Evolutionary conservation across 306 rosid species (phyloP), one percentile per base, ranked within the genome.

Genomic region (Castanea sativa): DNA sequence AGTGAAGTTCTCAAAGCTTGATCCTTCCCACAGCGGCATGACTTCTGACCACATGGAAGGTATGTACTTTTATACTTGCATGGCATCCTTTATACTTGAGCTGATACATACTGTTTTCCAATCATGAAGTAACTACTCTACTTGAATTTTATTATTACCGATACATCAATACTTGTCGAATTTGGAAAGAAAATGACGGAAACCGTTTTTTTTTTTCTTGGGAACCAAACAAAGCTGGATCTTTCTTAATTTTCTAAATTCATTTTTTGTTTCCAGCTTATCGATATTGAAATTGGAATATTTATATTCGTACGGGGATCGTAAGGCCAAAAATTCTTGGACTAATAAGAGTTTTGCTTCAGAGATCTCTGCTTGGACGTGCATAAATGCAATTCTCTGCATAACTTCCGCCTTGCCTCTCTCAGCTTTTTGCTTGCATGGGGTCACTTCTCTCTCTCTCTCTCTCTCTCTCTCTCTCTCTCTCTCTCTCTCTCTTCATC

Each of bases 401-500:
- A 71, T 84, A 77, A 79, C 69, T 86, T 84, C 97, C 88, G 41
- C 82, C 91, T 78, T 89, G 92, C 89, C 71, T 88, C 87, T 87
- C 61, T 76, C 84, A 74, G 76, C 78, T 90, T 86, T 76, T 92
- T 81, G 67, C 88, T 3, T 84, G 91, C 88, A 83, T 92, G 92
- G 94, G 97, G 98, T 94, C 74, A 89, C 86, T 85, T n/a, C n/a
- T n/a, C n/a, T n/a, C n/a, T n/a, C n/a, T n/a, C n/a, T n/a, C n/a
- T n/a, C n/a, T n/a, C n/a, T n/a, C n/a, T 80, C 19, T 75, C 81
- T 77, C 33, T 82, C 74, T 73, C 60, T 49, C 41, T 5, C 74
- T 74, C 55, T 41, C 5, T 56, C 32, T 79, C 55, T 53, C 19
- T 25, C 30, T 52, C 63, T 55, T 57, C 11, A 38, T 58, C 35